Evolutionary conservation across 345 rosid genomes (phyloP).

Genomic region (Draba incana): DNA sequence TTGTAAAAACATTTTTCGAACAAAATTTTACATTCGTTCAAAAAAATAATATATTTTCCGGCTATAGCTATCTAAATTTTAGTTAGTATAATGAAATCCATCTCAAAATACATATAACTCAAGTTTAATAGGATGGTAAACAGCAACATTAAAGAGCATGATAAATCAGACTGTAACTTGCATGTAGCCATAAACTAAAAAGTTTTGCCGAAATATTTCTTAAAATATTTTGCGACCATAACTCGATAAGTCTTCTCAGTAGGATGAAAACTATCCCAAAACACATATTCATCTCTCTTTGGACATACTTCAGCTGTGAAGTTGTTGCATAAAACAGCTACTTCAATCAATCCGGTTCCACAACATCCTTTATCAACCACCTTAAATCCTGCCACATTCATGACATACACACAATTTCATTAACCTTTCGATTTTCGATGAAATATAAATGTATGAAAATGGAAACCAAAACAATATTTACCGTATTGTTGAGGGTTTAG

Average conservation of each 20-base stretch:
- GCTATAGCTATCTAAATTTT: background rate
- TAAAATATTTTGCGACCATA: slow-evolving; percentile 27
- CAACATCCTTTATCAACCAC: slow-evolving; percentile 59
- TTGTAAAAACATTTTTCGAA: too few relatives aligned
- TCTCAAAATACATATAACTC: background rate
- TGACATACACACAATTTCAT: background rate
- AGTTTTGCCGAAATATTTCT: background rate
- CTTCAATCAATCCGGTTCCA: slow-evolving; percentile 68
- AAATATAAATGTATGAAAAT: background rate
- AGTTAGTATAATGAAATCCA: background rate
- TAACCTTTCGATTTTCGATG: background rate
- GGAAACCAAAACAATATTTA: slow-evolving; percentile 23
- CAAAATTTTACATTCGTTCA: too few relatives aligned
- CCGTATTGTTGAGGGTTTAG: slow-evolving; percentile 56
- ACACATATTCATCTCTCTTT: slow-evolving; percentile 52
- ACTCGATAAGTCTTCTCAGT: slow-evolving; percentile 54
- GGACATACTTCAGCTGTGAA: slow-evolving; percentile 37
- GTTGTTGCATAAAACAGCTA: slow-evolving; percentile 47
- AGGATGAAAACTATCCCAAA: slow-evolving; percentile 88
- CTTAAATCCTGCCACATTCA: slow-evolving; percentile 53
- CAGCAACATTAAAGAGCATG: background rate
- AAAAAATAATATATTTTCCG: too few relatives aligned
- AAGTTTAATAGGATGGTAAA: background rate
- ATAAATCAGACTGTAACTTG: slow-evolving; percentile 5
- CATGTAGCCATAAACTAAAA: slow-evolving; percentile 10